Percentiles rank a stretch among this genome's conserved stretches.
Evolutionary conservation across 2,329 filamentous ascomycete species (phyloP).

Genomic region (Phyllosticta ampelicida): DNA sequence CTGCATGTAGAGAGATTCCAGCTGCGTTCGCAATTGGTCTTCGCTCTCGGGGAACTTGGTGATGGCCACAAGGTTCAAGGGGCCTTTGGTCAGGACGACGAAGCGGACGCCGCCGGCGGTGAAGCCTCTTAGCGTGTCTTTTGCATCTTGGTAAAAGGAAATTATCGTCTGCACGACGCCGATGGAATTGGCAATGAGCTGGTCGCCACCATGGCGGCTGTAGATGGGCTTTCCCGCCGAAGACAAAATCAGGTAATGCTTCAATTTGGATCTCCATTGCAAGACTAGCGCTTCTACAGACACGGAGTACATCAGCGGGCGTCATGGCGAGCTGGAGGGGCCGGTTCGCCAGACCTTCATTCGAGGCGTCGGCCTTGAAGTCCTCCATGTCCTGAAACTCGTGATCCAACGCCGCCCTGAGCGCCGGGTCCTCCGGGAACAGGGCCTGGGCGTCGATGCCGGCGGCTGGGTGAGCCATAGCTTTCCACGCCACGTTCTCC

Average conservation of each 20-base stretch:
- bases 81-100: slow-evolving; percentile 72
- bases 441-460: slow-evolving; percentile 40
- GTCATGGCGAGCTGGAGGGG: slow-evolving; percentile 12
- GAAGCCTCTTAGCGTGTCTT: slow-evolving; percentile 71
- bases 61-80: slow-evolving; percentile 86
- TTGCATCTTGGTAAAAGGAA: slow-evolving; percentile 79
- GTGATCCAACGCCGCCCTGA: slow-evolving; percentile 55
- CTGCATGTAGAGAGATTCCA: slow-evolving; percentile 96
- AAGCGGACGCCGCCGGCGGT: slow-evolving; percentile 80
- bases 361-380: slow-evolving; percentile 40
- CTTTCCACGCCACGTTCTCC: slow-evolving; percentile 57
- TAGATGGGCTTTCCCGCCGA: slow-evolving; percentile 96
- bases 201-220: slow-evolving; percentile 84
- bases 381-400: slow-evolving; percentile 72
- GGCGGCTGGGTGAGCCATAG: slow-evolving; percentile 45
- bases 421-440: slow-evolving; percentile 34
- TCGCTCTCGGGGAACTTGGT: slow-evolving; percentile 90
- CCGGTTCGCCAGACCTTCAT: slow-evolving; percentile 45
- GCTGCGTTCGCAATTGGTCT: slow-evolving; percentile 70
- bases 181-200: slow-evolving; percentile 84
- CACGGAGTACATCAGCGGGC: slow-evolving; percentile 19
- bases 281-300: slow-evolving; percentile 42
- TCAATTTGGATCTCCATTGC: slow-evolving; percentile 83
- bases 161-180: slow-evolving; percentile 96
- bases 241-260: slow-evolving; percentile 94